These are phyloP conservation scores for Ophiostoma tasmaniense DNA, from an alignment of 2,329 filamentous ascomycete genomes.

Conservation along the genomic window DNA sequence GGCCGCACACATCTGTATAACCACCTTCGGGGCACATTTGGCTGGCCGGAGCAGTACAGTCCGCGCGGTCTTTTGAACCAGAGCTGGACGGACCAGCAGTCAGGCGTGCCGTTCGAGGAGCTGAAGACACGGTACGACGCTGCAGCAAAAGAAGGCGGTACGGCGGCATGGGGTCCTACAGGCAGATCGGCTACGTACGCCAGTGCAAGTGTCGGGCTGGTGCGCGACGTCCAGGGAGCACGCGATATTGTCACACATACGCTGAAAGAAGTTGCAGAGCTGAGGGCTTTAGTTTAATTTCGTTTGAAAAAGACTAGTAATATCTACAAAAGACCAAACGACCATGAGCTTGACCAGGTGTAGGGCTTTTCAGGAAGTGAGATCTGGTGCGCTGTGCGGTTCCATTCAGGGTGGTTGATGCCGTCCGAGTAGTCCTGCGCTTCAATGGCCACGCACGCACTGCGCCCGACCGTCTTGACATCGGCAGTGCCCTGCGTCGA, in stretches of 20 bases:
- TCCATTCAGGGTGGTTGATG: background rate
- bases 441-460: background rate
- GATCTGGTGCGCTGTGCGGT: background rate
- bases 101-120: slow-evolving; percentile 35
- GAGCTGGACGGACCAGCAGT: slow-evolving; percentile 33
- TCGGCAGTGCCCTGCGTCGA: no score
- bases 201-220: slow-evolving; percentile 18
- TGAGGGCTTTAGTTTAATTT: background rate
- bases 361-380: background rate
- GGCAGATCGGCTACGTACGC: slow-evolving; percentile 20
- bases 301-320: background rate
- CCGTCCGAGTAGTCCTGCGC: background rate
- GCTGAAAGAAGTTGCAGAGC: slow-evolving; percentile 8
- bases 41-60: slow-evolving; percentile 36
- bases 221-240: slow-evolving; percentile 13
- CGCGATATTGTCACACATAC: slow-evolving; percentile 13
- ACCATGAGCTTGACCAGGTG: background rate
- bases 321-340: background rate
- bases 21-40: slow-evolving; percentile 34
- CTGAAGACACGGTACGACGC: slow-evolving; percentile 33
- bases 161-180: slow-evolving; percentile 26
- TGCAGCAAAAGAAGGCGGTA: slow-evolving; percentile 27
- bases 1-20: slow-evolving; percentile 38
- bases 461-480: background rate
- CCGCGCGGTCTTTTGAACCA: slow-evolving; percentile 34